phyloP scores from a whole-genome alignment of 208 protist genomes.

The Borovskyia barvae region DNA sequence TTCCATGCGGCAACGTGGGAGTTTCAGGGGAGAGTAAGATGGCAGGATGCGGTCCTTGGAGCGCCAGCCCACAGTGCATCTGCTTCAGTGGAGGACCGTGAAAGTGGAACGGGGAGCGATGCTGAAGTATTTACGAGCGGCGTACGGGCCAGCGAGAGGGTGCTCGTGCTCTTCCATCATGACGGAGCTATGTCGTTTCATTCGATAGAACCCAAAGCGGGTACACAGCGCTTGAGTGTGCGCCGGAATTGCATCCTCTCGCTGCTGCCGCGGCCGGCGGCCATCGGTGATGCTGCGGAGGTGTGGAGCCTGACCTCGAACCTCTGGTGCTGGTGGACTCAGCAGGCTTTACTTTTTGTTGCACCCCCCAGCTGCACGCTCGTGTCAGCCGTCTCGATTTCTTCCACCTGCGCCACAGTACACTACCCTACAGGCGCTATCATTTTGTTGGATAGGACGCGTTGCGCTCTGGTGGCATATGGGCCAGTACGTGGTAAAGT shows the following conservation, averaged over 20 bases:
- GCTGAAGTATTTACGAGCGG: slow-evolving; percentile 12
- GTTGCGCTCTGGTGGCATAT: slow-evolving; percentile 17
- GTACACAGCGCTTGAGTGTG: slow-evolving; percentile 4
- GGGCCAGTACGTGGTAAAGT: neutral
- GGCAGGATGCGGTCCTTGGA: slow-evolving; percentile 8
- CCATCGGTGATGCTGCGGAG: neutral
- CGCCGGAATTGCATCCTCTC: slow-evolving; percentile 8
- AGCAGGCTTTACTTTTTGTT: slow-evolving; percentile 11
- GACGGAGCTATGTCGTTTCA: slow-evolving; percentile 10
- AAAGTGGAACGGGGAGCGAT: neutral
- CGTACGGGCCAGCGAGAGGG: neutral
- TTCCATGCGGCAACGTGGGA: slow-evolving; percentile 65
- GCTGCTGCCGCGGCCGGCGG: neutral
- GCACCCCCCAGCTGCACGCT: slow-evolving; percentile 6
- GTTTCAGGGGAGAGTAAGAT: slow-evolving; percentile 71
- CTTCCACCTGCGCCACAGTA: slow-evolving; percentile 12
- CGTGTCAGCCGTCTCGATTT: neutral
- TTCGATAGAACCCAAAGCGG: slow-evolving; percentile 11
- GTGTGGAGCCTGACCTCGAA: neutral
- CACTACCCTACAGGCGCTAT: slow-evolving; percentile 15
- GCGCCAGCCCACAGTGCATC: too few species aligned
- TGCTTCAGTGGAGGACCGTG: too few species aligned
- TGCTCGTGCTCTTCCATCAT: slow-evolving; percentile 6
- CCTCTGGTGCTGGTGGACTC: slow-evolving; percentile 29
- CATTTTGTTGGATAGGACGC: slow-evolving; percentile 17